Conservation (phyloP, 2,329 filamentous ascomycete genomes). For the Emericellopsis atlantica region DNA sequence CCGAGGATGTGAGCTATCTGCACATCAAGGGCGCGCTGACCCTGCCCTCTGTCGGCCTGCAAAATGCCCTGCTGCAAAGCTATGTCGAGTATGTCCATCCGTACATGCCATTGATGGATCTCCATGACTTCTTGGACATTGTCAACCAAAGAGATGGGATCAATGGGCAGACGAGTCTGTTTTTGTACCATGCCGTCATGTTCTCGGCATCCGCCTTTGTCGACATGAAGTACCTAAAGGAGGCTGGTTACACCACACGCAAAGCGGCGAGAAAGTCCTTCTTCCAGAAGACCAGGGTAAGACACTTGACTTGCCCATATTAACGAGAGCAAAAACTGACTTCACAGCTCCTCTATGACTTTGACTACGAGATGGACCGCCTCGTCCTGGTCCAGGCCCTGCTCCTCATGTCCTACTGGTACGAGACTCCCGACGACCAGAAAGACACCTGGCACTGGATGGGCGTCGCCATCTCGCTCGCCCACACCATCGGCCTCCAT, state of each 20-base stretch:
- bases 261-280: conserved; percentile 80
- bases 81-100: conserved; percentile 88
- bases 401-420: conserved; percentile 93
- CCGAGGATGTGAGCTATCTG: conserved; percentile 75
- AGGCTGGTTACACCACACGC: conserved; percentile 64
- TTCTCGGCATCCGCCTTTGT: conserved; percentile 85
- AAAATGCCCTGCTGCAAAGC: conserved; percentile 68
- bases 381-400: conserved; percentile 80
- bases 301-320: conserved; percentile 14
- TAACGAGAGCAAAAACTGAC: background rate
- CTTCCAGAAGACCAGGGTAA: conserved; percentile 76
- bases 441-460: conserved; percentile 99
- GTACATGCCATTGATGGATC: conserved; percentile 80
- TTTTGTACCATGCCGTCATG: conserved; percentile 91
- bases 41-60: conserved; percentile 56
- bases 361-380: conserved; percentile 86
- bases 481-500: conserved; percentile 87
- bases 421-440: conserved; percentile 91
- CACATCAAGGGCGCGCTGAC: conserved; percentile 73
- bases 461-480: conserved; percentile 86
- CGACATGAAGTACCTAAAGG: conserved; percentile 62
- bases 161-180: conserved; percentile 63
- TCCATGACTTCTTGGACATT: conserved; percentile 44
- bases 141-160: conserved; percentile 56
- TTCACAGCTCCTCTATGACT: conserved; percentile 70